Evolutionary conservation across 2,329 filamentous ascomycete species (phyloP), one percentile per base, ranked within the genome.

Genomic region (Exophiala lecanii-corni): DNA sequence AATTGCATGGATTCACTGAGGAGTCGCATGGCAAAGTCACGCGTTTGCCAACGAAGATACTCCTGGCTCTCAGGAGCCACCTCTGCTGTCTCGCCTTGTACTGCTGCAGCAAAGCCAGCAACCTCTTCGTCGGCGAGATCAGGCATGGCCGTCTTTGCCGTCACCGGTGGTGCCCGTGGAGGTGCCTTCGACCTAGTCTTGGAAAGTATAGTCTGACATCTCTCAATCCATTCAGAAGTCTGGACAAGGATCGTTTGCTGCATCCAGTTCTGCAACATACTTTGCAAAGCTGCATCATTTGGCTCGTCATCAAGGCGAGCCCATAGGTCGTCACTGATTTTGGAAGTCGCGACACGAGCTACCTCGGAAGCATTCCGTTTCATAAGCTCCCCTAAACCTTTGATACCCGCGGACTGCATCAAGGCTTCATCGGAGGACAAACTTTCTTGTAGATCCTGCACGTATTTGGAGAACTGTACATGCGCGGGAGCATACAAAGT

Each of bases 71-170:
- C 56, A 68, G 54, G 68, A 57, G 59, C 57, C 23, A 70, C 71
- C 36, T 68, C 67, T 1, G 64, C 59, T 17, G 72, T 65, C 34
- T 80, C 78, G 28, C 76, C 74, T 37, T 83, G 76, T 36, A 77
- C 78, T 1, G 84, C 81, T n/a, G 82, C 79, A 21, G 89, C 89
- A 59, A 98, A 97, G 0, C 92, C 92, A 39, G 92, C 92, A 25
- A 95, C 91, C 62, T 98, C 94, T 61, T 98, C 92, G 60, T 98
- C 92, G 50, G 91, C 85, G 0, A 97, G 68, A 56, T 98, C 92
- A n/a, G 86, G 75, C 9, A 77, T 72, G 3, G 74, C 71, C 7
- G 59, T 57, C 26, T 65, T 63, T 17, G 62, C 54, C 5, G 57
- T 56, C 10, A 71, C 69, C 37, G 60, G 63, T 3, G 57, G 54